Evolutionary conservation across 2,329 filamentous ascomycete genomes (phyloP).

Genomic region (Botrytis paeoniae): DNA sequence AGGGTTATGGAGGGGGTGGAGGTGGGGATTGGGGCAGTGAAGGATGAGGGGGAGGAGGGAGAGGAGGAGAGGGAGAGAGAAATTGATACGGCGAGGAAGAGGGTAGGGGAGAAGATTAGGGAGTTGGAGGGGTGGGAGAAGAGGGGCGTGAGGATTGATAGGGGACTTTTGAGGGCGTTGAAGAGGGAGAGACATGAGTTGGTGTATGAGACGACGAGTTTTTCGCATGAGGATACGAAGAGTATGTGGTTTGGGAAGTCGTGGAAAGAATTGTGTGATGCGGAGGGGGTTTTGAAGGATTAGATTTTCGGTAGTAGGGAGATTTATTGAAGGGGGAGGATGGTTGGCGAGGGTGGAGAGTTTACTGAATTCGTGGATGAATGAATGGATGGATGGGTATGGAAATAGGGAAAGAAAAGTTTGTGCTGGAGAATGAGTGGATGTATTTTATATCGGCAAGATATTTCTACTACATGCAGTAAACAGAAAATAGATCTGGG

Average conservation of each 20-base stretch:
- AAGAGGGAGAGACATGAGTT: neutral
- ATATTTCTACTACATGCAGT: neutral
- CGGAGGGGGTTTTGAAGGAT: neutral
- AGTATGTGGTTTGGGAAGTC: neutral
- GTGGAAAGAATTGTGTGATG: neutral
- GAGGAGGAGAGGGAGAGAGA: neutral
- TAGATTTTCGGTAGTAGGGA: neutral
- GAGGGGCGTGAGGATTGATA: neutral
- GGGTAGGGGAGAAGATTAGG: neutral
- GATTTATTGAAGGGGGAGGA: neutral
- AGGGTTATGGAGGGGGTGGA: neutral
- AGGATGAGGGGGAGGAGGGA: neutral
- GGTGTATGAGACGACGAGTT: neutral
- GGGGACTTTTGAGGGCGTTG: neutral
- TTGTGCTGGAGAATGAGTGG: neutral
- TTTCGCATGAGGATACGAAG: neutral
- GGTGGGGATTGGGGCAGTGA: neutral
- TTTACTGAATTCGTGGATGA: neutral
- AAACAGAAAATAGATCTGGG: neutral
- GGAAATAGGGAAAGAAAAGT: neutral
- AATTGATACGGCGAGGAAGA: neutral
- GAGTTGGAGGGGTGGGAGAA: neutral
- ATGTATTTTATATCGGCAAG: neutral
- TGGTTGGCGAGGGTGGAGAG: neutral
- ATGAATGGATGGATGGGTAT: neutral